Percentiles rank a stretch among this genome's conserved stretches.
Conservation (phyloP, 2,329 filamentous ascomycete genomes). For the Lecanicillium sp. region DNA sequence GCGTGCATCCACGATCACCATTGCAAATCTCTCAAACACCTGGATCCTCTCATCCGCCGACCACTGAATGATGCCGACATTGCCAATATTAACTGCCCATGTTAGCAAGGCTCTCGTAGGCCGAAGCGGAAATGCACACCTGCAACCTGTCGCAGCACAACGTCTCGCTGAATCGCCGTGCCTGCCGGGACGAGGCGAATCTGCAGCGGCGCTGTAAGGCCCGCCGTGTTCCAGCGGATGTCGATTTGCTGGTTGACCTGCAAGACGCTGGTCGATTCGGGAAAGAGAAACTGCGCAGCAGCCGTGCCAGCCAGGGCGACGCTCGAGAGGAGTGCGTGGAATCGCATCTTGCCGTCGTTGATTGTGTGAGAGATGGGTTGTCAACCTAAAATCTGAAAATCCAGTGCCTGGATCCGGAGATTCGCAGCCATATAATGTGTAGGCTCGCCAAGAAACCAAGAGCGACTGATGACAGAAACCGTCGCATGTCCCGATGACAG, state of each 20-base stretch:
- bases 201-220: slow-evolving; percentile 18
- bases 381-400: neutral
- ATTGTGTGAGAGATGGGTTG: too few relatives aligned
- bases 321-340: neutral
- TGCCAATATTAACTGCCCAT: slow-evolving; percentile 19
- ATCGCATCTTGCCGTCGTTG: neutral
- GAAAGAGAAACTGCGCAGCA: slow-evolving; percentile 17
- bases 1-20: slow-evolving; percentile 19
- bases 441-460: too few relatives aligned
- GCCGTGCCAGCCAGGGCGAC: slow-evolving; percentile 4
- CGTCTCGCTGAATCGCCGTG: slow-evolving; percentile 13
- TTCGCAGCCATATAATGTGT: too few relatives aligned
- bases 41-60: slow-evolving; percentile 17
- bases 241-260: slow-evolving; percentile 15
- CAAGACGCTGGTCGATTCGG: slow-evolving; percentile 10
- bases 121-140: slow-evolving; percentile 11
- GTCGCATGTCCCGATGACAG: too few relatives aligned
- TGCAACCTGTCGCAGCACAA: slow-evolving; percentile 20
- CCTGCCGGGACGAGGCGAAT: slow-evolving; percentile 20
- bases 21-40: slow-evolving; percentile 19
- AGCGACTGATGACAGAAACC: too few relatives aligned
- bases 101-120: neutral
- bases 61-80: slow-evolving; percentile 19
- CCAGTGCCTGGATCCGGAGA: too few relatives aligned
- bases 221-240: slow-evolving; percentile 19